A percentile compares a stretch with the other conserved stretches of the same genome.
These are phyloP conservation scores for Arthrobotrys entomopaga DNA, from an alignment of 2,329 filamentous ascomycete species.

Conservation along the genomic window DNA sequence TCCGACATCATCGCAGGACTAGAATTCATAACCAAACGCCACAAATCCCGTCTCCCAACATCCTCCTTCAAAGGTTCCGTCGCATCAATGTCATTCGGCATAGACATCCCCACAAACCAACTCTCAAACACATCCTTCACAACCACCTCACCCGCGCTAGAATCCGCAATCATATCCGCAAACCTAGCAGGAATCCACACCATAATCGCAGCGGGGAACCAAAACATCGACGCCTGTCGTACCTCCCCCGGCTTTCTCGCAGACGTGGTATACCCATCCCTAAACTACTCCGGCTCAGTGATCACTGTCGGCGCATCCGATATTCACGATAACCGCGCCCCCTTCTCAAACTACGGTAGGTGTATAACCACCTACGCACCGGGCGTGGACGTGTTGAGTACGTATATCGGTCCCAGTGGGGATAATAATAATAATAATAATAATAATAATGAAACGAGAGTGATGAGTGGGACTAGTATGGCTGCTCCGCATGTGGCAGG, in stretches of 20 bases:
- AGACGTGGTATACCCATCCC: conserved; percentile 63
- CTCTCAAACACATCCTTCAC: not conserved
- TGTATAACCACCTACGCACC: conserved; percentile 71
- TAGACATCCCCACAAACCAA: conserved; percentile 61
- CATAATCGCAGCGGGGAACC: conserved; percentile 64
- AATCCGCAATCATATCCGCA: conserved; percentile 66
- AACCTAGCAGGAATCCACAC: conserved; percentile 63
- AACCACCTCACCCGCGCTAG: conserved; percentile 62
- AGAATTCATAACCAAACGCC: conserved; percentile 64
- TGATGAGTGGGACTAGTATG: conserved; percentile 67
- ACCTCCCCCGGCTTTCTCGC: conserved; percentile 61
- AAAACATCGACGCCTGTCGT: conserved; percentile 56
- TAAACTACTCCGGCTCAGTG: conserved; percentile 64
- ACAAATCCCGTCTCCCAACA: conserved; percentile 62
- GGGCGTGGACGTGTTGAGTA: conserved; percentile 66
- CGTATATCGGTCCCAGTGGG: conserved; percentile 66
- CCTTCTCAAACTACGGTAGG: conserved; percentile 64
- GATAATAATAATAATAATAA: no score
- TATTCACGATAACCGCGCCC: conserved; percentile 60
- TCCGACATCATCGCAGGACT: conserved; percentile 62
- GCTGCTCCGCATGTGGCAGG: conserved; percentile 74
- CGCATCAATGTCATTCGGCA: conserved; percentile 70
- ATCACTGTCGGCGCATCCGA: conserved; percentile 63
- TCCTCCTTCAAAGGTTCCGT: conserved; percentile 62
- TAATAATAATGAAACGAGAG: conserved; percentile 65